phyloP scores from a whole-genome alignment of 2,329 filamentous ascomycete genomes.

The Cladophialophora carrionii region DNA sequence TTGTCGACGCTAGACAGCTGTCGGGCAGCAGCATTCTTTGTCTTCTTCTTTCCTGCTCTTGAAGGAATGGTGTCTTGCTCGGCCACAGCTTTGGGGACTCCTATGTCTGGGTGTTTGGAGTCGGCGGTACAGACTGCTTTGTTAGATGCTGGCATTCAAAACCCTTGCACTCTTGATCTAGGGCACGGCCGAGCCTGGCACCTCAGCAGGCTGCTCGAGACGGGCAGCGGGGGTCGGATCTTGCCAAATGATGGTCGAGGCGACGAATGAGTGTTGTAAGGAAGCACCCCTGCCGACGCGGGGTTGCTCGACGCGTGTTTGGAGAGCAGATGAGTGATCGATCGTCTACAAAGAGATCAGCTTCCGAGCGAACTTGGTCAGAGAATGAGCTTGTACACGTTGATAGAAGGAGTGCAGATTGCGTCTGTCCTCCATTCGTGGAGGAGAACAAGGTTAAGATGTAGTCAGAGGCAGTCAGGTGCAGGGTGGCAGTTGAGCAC shows the following conservation, averaged over 20 bases:
- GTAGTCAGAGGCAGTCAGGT: conserved; percentile 20
- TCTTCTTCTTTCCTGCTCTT: conserved; percentile 34
- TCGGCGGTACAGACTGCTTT: conserved; percentile 24
- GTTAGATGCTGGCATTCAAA: conserved; percentile 35
- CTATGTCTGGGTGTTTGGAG: conserved; percentile 20
- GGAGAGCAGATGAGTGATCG: conserved; percentile 7
- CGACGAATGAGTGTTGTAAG: background rate
- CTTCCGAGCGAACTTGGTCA: background rate
- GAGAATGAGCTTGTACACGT: background rate
- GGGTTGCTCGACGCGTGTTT: conserved; percentile 19
- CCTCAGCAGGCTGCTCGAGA: background rate
- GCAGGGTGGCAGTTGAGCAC: background rate
- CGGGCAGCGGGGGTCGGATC: background rate
- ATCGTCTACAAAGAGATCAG: background rate
- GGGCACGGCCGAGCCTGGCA: background rate
- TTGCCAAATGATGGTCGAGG: background rate
- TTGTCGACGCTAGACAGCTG: conserved; percentile 27
- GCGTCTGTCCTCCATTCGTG: background rate
- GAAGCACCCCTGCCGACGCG: conserved; percentile 11
- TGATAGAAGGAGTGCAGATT: background rate
- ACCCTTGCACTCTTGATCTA: background rate
- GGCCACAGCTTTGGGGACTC: conserved; percentile 23
- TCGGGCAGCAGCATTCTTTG: conserved; percentile 35
- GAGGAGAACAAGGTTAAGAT: conserved; percentile 4
- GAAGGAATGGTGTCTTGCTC: conserved; percentile 27